A percentile compares a stretch with the other conserved stretches of the same genome.
Conservation (phyloP, 2,329 filamentous ascomycete species). For the Plenodomus tracheiphilus region DNA sequence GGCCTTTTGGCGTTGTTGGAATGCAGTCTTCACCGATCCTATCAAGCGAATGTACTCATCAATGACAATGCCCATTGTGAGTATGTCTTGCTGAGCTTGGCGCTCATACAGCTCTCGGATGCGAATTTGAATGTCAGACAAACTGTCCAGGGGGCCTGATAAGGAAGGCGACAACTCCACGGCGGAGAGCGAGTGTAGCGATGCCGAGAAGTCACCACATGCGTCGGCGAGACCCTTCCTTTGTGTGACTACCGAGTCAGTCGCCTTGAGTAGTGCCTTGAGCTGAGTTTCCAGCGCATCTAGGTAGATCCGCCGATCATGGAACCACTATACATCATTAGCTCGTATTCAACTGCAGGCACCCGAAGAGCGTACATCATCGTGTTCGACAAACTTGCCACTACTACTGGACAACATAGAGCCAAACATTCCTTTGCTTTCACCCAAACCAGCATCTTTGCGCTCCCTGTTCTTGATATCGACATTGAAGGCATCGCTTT, state of each 20-base stretch:
- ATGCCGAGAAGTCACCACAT: conserved; percentile 89
- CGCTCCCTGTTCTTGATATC: conserved; percentile 98
- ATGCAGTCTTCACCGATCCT: conserved; percentile 91
- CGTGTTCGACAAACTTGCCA: conserved; percentile 93
- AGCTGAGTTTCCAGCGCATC: conserved; percentile 92
- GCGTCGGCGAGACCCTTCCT: conserved; percentile 92
- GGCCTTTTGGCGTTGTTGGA: conserved; percentile 88
- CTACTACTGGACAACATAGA: conserved; percentile 74
- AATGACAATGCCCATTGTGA: conserved; percentile 95
- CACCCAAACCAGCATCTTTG: conserved; percentile 79
- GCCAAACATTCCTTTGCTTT: conserved; percentile 92
- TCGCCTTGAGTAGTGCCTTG: conserved; percentile 86
- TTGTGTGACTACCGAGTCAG: conserved; percentile 89
- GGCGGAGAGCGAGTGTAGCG: conserved; percentile 86
- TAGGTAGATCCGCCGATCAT: conserved; percentile 91
- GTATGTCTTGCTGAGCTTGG: conserved; percentile 93
- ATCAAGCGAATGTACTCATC: conserved; percentile 98
- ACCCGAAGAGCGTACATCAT: conserved; percentile 68
- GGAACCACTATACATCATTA: conserved; percentile 76
- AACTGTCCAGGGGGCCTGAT: conserved; percentile 83
- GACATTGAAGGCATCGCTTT: conserved; percentile 93
- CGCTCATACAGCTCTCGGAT: conserved; percentile 95
- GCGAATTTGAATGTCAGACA: conserved; percentile 90
- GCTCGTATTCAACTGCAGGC: not conserved
- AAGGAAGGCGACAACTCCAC: conserved; percentile 90